A percentile compares a stretch with the other conserved stretches of the same genome.
phyloP scores from a whole-genome alignment of 257 asterid genomes.

The Lavandula angustifolia region DNA sequence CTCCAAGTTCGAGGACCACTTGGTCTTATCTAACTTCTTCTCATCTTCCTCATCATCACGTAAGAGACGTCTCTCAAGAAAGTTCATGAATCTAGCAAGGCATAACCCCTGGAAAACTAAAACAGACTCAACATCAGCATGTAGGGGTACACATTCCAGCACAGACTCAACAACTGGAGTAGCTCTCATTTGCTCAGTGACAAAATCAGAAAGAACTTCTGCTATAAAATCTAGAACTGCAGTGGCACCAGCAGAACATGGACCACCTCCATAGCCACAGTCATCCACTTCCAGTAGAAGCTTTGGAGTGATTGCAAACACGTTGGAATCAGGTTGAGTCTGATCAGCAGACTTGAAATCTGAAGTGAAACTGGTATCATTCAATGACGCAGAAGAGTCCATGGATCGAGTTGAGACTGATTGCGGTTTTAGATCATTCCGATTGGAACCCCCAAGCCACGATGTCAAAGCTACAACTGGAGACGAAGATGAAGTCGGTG shows the following conservation, averaged over 20 bases:
- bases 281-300: constrained; percentile 93
- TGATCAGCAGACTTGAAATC: constrained; percentile 59
- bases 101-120: constrained; percentile 93
- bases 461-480: constrained; percentile 92
- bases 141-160: constrained; percentile 79
- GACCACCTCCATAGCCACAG: constrained; percentile 99
- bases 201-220: constrained; percentile 82
- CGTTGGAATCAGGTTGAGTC: constrained; percentile 53
- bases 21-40: constrained; percentile 80
- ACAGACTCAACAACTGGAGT: constrained; percentile 62
- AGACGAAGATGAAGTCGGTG: constrained; percentile 59
- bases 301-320: constrained; percentile 57
- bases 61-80: constrained; percentile 88
- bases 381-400: constrained; percentile 61
- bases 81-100: constrained; percentile 91
- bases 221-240: constrained; percentile 92
- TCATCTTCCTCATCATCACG: constrained; percentile 95
- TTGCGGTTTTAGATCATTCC: constrained; percentile 58
- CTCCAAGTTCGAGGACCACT: constrained; percentile 90
- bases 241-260: constrained; percentile 96
- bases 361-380: constrained; percentile 56
- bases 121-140: constrained; percentile 85
- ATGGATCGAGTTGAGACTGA: constrained; percentile 59
- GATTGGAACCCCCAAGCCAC: constrained; percentile 74
- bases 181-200: constrained; percentile 87